A percentile compares a stretch with the other conserved stretches of the same genome.
Evolutionary conservation across 768 basidiomycete species (phyloP).

Genomic region (Lactarius sp.): DNA sequence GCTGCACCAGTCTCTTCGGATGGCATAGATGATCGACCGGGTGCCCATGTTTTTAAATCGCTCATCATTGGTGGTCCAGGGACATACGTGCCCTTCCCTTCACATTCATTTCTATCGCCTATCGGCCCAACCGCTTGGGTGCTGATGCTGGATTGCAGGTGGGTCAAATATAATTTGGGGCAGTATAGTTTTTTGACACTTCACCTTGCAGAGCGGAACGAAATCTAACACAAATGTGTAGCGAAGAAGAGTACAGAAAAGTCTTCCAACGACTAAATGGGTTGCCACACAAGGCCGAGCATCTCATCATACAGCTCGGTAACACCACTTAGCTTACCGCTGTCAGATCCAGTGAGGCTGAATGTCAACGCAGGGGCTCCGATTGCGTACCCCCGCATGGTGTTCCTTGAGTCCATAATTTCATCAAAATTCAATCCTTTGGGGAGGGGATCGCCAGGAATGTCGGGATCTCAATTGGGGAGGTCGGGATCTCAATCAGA

Average conservation of each 20-base stretch:
- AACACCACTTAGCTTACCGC: slow-evolving; percentile 5
- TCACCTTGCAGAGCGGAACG: slow-evolving; percentile 68
- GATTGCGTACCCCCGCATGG: slow-evolving; percentile 91
- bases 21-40: slow-evolving; percentile 57
- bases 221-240: slow-evolving; percentile 76
- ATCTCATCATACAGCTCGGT: slow-evolving; percentile 82
- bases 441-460: slow-evolving; percentile 48
- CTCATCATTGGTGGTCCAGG: slow-evolving; percentile 72
- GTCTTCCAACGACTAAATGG: slow-evolving; percentile 58
- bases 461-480: slow-evolving; percentile 38
- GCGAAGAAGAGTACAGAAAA: slow-evolving; percentile 62
- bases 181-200: slow-evolving; percentile 15
- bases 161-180: slow-evolving; percentile 28
- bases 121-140: slow-evolving; percentile 75
- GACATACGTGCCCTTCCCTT: slow-evolving; percentile 74
- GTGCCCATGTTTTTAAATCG: slow-evolving; percentile 62
- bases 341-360: neutral
- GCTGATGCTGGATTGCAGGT: slow-evolving; percentile 81
- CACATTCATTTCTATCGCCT: slow-evolving; percentile 77
- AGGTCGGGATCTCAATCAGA: too few species aligned
- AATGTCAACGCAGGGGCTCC: slow-evolving; percentile 50
- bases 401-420: slow-evolving; percentile 75
- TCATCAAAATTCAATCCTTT: slow-evolving; percentile 85
- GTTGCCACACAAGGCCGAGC: slow-evolving; percentile 66
- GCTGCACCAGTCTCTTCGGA: slow-evolving; percentile 56